Evolutionary conservation across 129 eudicot genomes (phyloP).

Genomic region (Pulicaria dysenterica): DNA sequence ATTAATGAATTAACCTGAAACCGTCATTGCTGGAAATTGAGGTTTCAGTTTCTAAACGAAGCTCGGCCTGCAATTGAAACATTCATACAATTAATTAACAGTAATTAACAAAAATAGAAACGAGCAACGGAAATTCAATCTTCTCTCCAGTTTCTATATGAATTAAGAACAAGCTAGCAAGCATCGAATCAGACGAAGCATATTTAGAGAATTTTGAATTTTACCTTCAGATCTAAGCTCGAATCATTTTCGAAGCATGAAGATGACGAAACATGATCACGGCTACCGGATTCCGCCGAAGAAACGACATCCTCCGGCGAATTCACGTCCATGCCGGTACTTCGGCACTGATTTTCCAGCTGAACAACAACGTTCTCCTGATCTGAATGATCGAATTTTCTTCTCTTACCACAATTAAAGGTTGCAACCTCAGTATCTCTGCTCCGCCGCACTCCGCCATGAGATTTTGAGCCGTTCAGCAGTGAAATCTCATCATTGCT

Average conservation of each 20-base stretch:
- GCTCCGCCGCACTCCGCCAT: conserved; percentile 29
- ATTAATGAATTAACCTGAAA: conserved; percentile 55
- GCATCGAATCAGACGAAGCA: not conserved
- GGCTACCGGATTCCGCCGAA: conserved; percentile 30
- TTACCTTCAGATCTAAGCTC: conserved; percentile 37
- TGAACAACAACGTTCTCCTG: conserved; percentile 25
- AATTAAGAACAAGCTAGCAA: not conserved
- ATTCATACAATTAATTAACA: conserved; percentile 23
- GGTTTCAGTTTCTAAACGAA: conserved; percentile 45
- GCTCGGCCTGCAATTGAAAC: conserved; percentile 45
- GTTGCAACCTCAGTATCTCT: conserved; percentile 29
- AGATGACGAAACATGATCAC: conserved; percentile 33
- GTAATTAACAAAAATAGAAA: not conserved
- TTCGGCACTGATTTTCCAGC: conserved; percentile 30
- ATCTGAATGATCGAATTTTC: conserved; percentile 35
- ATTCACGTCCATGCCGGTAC: conserved; percentile 1
- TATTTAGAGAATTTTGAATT: conserved; percentile 8
- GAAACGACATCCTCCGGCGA: conserved; percentile 30
- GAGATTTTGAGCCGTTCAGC: conserved; percentile 29
- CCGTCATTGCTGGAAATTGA: conserved; percentile 40
- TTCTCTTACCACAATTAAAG: conserved; percentile 39
- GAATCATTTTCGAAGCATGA: conserved; percentile 25
- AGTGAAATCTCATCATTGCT: conserved; percentile 26
- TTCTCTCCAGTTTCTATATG: not conserved
- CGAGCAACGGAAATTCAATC: conserved; percentile 1